These are phyloP conservation scores for Vicia faba DNA, from an alignment of 306 rosid species.

Conservation along the genomic window DNA sequence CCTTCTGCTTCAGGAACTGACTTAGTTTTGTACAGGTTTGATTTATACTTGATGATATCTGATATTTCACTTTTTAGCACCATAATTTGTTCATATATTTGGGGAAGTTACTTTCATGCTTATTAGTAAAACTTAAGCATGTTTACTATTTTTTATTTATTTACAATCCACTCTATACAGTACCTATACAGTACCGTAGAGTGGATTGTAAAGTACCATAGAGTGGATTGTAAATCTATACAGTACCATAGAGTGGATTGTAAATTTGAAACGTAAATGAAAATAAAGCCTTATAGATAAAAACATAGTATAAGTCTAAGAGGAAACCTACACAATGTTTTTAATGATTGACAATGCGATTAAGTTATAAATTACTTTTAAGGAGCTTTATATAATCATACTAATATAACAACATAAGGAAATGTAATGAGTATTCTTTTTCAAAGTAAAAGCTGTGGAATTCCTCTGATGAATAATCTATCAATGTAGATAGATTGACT, in stretches of 20 bases:
- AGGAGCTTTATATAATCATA: neutral
- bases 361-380: neutral
- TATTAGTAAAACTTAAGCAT: constrained; percentile 14
- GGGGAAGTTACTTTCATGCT: constrained; percentile 12
- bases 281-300: neutral
- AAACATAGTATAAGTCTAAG: neutral
- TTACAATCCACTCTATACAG: too few relatives aligned
- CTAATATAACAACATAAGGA: neutral
- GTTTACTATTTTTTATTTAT: too few relatives aligned
- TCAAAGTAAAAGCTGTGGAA: neutral
- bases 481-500: neutral
- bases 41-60: constrained; percentile 15
- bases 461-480: neutral
- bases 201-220: too few relatives aligned
- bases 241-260: neutral
- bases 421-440: neutral
- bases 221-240: too few relatives aligned
- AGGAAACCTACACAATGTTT: neutral
- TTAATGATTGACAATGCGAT: neutral
- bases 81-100: neutral
- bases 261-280: neutral
- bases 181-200: too few relatives aligned
- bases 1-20: constrained; percentile 79
- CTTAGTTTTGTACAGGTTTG: constrained; percentile 79
- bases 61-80: constrained; percentile 11